phyloP scores from a whole-genome alignment of 106 monocot genomes.

The Posidonia australis region DNA sequence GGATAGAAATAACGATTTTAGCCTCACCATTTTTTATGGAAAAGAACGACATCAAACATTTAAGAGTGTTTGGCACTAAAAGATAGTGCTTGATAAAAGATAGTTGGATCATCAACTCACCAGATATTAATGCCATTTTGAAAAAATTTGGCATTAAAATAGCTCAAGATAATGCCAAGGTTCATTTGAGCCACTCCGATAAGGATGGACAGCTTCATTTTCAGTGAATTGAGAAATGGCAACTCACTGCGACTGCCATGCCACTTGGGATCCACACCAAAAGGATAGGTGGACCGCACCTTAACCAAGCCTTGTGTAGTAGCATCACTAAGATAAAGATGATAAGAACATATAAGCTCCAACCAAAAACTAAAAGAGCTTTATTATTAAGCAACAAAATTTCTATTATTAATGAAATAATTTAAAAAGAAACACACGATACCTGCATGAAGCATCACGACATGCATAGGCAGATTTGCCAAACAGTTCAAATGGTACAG shows the following conservation, averaged over 20 bases:
- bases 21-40: too few species aligned
- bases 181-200: slow-evolving; percentile 98
- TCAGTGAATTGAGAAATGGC: slow-evolving; percentile 94
- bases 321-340: slow-evolving; percentile 50
- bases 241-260: slow-evolving; percentile 89
- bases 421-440: background rate
- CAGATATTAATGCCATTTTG: slow-evolving; percentile 69
- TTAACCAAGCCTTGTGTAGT: slow-evolving; percentile 62
- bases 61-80: background rate
- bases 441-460: slow-evolving; percentile 93
- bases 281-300: slow-evolving; percentile 67
- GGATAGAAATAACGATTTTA: too few species aligned
- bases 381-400: slow-evolving; percentile 7
- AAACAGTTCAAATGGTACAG: slow-evolving; percentile 89
- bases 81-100: background rate
- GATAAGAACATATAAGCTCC: background rate
- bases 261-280: slow-evolving; percentile 95
- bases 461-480: slow-evolving; percentile 92
- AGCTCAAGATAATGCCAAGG: slow-evolving; percentile 85
- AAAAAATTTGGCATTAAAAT: slow-evolving; percentile 87
- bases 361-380: background rate
- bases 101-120: slow-evolving; percentile 23
- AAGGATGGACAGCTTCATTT: slow-evolving; percentile 99
- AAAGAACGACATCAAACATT: background rate
- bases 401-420: background rate